Evolutionary conservation across 2,329 filamentous ascomycete species (phyloP), one percentile per base, ranked within the genome.

Genomic region (Exophiala mesophila): DNA sequence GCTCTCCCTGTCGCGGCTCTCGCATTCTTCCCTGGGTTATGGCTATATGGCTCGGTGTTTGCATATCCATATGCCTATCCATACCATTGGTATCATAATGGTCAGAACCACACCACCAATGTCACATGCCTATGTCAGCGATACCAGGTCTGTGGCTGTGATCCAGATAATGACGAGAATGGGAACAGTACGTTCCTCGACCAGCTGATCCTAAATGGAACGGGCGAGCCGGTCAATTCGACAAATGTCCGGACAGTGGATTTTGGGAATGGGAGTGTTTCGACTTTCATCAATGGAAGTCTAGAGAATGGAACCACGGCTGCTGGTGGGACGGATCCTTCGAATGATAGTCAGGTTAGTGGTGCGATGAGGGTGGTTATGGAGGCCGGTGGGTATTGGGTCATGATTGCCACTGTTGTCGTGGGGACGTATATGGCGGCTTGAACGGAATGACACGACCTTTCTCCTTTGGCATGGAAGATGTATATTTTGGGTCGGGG

Each of bases 51-150:
- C 30, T 72, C 66, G 3, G 40, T 52, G 6, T 81, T 77, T 47
- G 68, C 69, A 2, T 82, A 82, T 57, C 60, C 68, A 2, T 78
- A 74, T 61, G 54, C 53, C 33, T 60, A 71, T 52, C 68, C 73
- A 55, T 69, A 67, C 44, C 69, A 69, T 59, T 61, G 65, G 61
- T 73, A 70, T 49, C 41, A 55, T 9, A 61, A 61, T 8, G 55
- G 56, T 4, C 29, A 46, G 21, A 62, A 71, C 45, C 59, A 69
- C 30, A 63, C 65, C 5, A 63, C 58, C 23, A 64, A 68, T 31
- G 71, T 80, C 5, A 61, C 69, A 3, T 82, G 78, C 55, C 56
- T 78, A 26, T 82, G 78, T 57, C 64, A 73, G 46, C 55, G 72
- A 43, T 73, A 73, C 53, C 61, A 58, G 13, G 66, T 69, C 23